Evolutionary conservation across 768 basidiomycete genomes (phyloP).

Genomic region (Mycena kentingensis): DNA sequence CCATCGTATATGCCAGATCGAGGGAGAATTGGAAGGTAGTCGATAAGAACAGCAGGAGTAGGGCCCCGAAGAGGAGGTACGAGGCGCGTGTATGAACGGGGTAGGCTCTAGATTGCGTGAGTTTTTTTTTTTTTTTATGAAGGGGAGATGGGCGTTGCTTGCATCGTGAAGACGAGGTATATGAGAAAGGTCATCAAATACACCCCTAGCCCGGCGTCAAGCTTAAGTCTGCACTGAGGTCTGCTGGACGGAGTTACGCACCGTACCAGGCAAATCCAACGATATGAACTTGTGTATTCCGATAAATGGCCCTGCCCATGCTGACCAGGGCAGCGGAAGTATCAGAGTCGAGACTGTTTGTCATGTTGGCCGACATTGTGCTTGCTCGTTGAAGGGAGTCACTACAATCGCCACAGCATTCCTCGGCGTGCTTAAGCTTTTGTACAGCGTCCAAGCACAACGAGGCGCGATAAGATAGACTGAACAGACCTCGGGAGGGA

Average conservation of each 20-base stretch:
- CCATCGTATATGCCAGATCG: constrained; percentile 5
- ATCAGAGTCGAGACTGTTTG: no score
- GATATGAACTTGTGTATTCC: constrained; percentile 2
- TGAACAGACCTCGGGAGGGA: no score
- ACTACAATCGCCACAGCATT: no score
- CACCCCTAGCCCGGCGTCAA: constrained; percentile 9
- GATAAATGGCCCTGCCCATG: constrained; percentile 5
- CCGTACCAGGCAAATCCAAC: constrained; percentile 9
- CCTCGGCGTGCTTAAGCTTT: no score
- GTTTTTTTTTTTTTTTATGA: neutral
- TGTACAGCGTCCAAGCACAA: no score
- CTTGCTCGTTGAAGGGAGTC: no score
- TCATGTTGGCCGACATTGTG: no score
- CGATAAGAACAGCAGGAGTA: constrained; percentile 15
- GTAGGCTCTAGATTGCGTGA: neutral
- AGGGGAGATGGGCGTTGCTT: neutral
- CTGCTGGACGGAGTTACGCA: neutral
- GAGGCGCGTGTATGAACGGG: neutral
- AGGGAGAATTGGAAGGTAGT: constrained; percentile 7
- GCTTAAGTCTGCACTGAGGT: neutral
- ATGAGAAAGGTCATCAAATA: constrained; percentile 7
- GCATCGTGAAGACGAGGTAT: constrained; percentile 5
- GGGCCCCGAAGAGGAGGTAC: neutral
- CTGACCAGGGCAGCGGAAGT: no score
- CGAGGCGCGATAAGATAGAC: no score